Base-by-base conservation (phyloP, 495 filamentous ascomycete species). In the Letharia lupina region DNA sequence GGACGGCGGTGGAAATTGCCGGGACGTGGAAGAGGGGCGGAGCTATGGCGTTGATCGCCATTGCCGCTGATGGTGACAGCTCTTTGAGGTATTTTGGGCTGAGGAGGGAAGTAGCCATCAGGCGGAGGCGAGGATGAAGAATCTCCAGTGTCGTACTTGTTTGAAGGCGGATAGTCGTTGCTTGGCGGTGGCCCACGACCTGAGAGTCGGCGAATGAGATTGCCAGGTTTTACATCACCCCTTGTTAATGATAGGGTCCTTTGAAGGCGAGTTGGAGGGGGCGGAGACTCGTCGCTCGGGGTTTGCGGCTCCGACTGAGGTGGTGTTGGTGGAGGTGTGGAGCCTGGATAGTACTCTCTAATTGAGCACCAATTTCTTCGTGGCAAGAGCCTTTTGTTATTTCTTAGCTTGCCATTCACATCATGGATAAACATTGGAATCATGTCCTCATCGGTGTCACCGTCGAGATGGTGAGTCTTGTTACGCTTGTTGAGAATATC, bases 281-380 rank as follows among this genome's bases (percentile, higher is more conserved):
- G 79, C 11, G 81, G 78, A 35, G 81, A 75, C 47, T 86, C 82
- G 16, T 74, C 75, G 18, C 64, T 67, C 13, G 69, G 64, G 20
- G 69, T 66, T n/a, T 68, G 65, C 12, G 64, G 70, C 57, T 75
- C 72, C 3, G 77, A 72, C 9, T 77, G 74, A 7, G 81, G 81
- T 11, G 86, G 86, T 2, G 89, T 88, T 2, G 79, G 79, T 3
- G 84, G 86, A n/a, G 91, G 91, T 1, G 89, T 93, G 54, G 72
- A 75, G 28, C 81, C 78, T 4, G 91, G 91, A n/a, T 84, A 78
- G 72, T 93, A 96, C 70, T 86, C 79, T 40, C 89, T 83, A 67
- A 97, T 92, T 10, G 90, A 89, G 75, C 91, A 96, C 90, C 91
- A 97, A 71, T 97, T 97, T 40, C 92, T 83, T 48, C 95, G 86